Percentiles rank a stretch among this genome's conserved stretches.
These are phyloP conservation scores for Alisma plantagoaquatica DNA, from an alignment of 106 monocot genomes.

Conservation along the genomic window DNA sequence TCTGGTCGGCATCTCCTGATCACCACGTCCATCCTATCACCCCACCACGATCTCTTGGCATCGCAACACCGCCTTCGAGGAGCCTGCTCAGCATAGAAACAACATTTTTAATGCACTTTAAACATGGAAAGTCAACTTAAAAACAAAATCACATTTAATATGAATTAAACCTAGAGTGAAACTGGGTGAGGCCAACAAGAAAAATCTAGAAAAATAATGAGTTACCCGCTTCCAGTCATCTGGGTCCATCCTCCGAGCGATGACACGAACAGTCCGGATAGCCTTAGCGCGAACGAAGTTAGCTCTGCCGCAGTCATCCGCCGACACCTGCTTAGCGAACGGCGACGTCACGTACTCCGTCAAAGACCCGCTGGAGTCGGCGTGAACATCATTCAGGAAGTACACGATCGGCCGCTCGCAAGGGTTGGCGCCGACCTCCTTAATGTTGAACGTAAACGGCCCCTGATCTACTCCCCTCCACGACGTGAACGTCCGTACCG, in stretches of 20 bases:
- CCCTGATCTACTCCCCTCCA: constrained; percentile 43
- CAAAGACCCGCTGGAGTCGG: constrained; percentile 11
- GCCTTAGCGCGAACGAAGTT: constrained; percentile 19
- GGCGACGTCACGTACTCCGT: constrained; percentile 22
- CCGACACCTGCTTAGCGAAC: not conserved
- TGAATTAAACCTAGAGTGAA: not conserved
- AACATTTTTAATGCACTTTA: not conserved
- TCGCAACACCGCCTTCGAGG: constrained; percentile 70
- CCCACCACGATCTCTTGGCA: constrained; percentile 4
- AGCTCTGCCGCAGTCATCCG: constrained; percentile 8
- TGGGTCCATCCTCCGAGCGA: constrained; percentile 40
- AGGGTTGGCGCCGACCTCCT: constrained; percentile 7
- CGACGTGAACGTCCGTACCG: constrained; percentile 52
- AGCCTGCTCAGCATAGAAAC: constrained; percentile 27
- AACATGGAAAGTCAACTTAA: not conserved
- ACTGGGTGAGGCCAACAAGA: not conserved
- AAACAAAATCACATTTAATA: not conserved
- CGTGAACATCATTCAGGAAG: constrained; percentile 20
- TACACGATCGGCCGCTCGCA: constrained; percentile 43
- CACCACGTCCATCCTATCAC: constrained; percentile 26
- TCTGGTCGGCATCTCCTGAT: constrained; percentile 35
- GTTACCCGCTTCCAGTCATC: constrained; percentile 36
- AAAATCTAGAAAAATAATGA: not conserved
- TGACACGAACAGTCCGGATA: constrained; percentile 29
- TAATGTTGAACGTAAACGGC: constrained; percentile 71